Conservation (phyloP, 805 yeast species). For the Metschnikowia proteae region DNA sequence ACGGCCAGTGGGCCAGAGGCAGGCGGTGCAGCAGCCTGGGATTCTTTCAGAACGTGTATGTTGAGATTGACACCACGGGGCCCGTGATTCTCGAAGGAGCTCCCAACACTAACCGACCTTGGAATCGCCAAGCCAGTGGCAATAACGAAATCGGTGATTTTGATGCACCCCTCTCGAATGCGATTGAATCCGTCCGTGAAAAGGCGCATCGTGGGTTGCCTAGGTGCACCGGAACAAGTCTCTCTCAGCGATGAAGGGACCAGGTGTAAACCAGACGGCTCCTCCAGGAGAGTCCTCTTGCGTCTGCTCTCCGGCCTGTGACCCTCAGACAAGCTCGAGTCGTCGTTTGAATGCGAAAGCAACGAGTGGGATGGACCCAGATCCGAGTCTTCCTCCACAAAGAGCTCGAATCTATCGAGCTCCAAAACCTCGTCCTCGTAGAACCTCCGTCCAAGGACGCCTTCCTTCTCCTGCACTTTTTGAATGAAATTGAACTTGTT, state of each 20-base stretch:
- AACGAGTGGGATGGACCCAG: neutral
- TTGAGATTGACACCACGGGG: neutral
- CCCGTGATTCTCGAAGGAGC: slow-evolving; percentile 6
- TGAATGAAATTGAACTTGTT: slow-evolving; percentile 58
- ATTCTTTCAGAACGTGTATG: neutral
- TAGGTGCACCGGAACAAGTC: neutral
- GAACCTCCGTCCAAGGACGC: slow-evolving; percentile 70
- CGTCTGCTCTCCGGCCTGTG: neutral
- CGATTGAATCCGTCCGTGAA: slow-evolving; percentile 3
- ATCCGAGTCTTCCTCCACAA: slow-evolving; percentile 34
- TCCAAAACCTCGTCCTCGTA: slow-evolving; percentile 61
- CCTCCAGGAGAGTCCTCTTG: neutral
- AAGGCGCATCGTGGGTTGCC: neutral
- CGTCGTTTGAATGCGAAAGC: neutral
- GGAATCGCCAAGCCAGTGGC: slow-evolving; percentile 59
- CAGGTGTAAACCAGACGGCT: too few species aligned
- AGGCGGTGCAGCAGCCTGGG: neutral
- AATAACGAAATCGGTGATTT: slow-evolving; percentile 50
- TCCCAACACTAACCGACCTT: slow-evolving; percentile 39
- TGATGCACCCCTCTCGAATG: slow-evolving; percentile 34
- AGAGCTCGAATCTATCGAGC: slow-evolving; percentile 37
- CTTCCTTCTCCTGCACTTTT: slow-evolving; percentile 59
- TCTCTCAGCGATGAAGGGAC: neutral
- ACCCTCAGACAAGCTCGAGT: neutral
- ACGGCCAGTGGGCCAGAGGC: neutral